Base-by-base conservation (phyloP, 345 rosid genomes). In the Salix brachista region DNA sequence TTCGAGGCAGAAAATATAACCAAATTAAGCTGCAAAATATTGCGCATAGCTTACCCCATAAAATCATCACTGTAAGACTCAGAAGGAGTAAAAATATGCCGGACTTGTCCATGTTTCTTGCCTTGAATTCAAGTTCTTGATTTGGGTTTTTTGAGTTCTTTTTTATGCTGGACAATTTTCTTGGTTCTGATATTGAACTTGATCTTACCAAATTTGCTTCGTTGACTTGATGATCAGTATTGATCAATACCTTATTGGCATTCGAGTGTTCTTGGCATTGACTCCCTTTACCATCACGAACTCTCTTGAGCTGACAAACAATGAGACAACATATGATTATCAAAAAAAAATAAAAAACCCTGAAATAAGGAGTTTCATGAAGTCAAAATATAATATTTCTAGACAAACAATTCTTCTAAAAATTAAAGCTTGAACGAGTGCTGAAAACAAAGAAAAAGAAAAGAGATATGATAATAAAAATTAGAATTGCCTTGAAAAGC, bases 31-130 rank as follows among this genome's bases (percentile, higher is more conserved):
- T 81, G 32, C 82, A 79, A 23, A 86, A 44, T 76, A 88, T 81
- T 34, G 88, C 91, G 37, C 70, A 80, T 12, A 80, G 18, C 69
- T 77, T 85, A 4, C 91, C 91, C 77, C 86, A 85, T n/a, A 83
- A 44, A 16, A 80, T 67, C 9, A 85, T 88, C 73, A 79, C 67
- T 5, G 67, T 42, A 2, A 86, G 73, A 69, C 75, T 79, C n/a
- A 78, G 16, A 2, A 83, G 76, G 60, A 79, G 11, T 80, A 81
- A 67, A 65, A 50, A 44, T 13, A 80, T 5, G 28, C 64, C 76
- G 3, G 17, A 32, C 32, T 58, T 54, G 19, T 74, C 56, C 44
- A 23, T 69, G 28, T 50, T 69, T 28, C 28, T 75, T 65, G 54
- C 44, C 71, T 75, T 73, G 34, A 12, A 28, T 73, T 56, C 46